phyloP scores from a whole-genome alignment of 2,329 filamentous ascomycete species.

The Gremmenia infestans region DNA sequence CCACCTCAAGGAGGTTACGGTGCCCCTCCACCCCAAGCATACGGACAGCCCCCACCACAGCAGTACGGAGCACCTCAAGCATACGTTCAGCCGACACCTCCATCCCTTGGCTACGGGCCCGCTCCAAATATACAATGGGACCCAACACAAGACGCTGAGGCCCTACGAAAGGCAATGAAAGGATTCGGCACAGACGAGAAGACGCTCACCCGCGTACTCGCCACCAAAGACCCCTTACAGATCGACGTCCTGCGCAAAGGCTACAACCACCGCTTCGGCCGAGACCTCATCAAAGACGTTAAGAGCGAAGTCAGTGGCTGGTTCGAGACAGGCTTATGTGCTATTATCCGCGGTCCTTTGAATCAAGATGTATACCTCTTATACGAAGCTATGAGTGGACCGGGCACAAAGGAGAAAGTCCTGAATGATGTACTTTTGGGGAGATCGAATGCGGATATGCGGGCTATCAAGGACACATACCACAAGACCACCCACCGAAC shows the following conservation, averaged over 20 bases:
- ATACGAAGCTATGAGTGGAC: conserved; percentile 66
- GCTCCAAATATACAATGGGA: conserved; percentile 67
- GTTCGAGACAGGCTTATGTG: conserved; percentile 69
- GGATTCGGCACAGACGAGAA: conserved; percentile 88
- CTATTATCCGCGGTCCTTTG: conserved; percentile 74
- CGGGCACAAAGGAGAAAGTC: conserved; percentile 80
- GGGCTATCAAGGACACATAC: conserved; percentile 79
- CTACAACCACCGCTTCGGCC: conserved; percentile 59
- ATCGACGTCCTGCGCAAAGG: conserved; percentile 62
- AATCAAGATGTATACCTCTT: conserved; percentile 68
- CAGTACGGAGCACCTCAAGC: conserved; percentile 32
- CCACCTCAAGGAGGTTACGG: conserved; percentile 13
- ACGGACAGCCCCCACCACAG: conserved; percentile 22
- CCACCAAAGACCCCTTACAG: conserved; percentile 72
- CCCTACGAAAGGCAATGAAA: conserved; percentile 80
- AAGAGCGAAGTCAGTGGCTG: conserved; percentile 71
- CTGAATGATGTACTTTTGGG: conserved; percentile 83
- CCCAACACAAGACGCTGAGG: conserved; percentile 62
- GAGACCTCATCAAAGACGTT: conserved; percentile 70
- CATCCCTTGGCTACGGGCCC: conserved; percentile 70
- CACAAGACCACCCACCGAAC: conserved; percentile 58
- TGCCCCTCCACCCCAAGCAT: conserved; percentile 27
- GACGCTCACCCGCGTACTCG: conserved; percentile 63
- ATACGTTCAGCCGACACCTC: conserved; percentile 50
- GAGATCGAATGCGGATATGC: conserved; percentile 80